phyloP scores from a whole-genome alignment of 495 filamentous ascomycete species.

The Hyaloscypha variabilis region DNA sequence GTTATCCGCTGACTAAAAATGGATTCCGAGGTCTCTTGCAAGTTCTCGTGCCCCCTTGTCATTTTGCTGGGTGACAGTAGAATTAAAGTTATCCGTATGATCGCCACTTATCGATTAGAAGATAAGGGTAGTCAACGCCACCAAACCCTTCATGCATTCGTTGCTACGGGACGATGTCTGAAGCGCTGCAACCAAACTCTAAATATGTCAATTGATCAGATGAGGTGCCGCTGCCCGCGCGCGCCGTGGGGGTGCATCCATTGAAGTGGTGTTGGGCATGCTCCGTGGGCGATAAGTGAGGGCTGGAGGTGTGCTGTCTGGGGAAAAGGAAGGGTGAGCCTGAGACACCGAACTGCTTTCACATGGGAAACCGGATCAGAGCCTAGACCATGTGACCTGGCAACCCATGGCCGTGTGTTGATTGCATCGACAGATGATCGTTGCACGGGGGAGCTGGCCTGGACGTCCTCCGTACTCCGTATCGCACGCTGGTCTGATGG shows the following conservation, averaged over 20 bases:
- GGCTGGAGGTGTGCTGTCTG: background rate
- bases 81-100: conserved; percentile 1
- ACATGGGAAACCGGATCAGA: conserved; percentile 7
- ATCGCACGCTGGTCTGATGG: background rate
- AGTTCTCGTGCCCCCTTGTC: background rate
- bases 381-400: conserved; percentile 1
- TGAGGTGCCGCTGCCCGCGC: background rate
- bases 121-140: background rate
- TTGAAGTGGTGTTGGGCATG: background rate
- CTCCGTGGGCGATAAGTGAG: background rate
- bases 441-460: conserved; percentile 13
- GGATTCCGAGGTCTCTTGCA: background rate
- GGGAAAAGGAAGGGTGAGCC: background rate
- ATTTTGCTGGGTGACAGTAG: background rate
- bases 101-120: background rate
- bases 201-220: conserved; percentile 11
- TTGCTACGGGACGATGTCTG: background rate
- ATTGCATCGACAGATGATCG: conserved; percentile 23
- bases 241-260: conserved; percentile 4
- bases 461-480: background rate
- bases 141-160: background rate
- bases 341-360: background rate
- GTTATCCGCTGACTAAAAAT: background rate
- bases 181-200: background rate
- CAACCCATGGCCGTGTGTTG: background rate